Conservation (phyloP, 495 filamentous ascomycete genomes). For the Lasiosphaeria miniovina region DNA sequence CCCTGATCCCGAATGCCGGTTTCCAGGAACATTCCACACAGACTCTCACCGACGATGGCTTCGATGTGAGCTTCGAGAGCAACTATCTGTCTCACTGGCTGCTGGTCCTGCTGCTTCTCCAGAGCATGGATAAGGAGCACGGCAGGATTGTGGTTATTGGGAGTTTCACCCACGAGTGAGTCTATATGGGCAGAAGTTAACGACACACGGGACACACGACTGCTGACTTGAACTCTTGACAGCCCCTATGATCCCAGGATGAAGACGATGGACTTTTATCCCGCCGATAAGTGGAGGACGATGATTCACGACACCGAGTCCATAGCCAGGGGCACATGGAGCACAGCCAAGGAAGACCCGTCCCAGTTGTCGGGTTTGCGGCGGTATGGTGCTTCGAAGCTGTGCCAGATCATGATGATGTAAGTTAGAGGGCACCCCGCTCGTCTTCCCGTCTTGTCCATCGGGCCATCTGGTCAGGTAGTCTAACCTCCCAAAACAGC, state of each 20-base stretch:
- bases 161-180: neutral
- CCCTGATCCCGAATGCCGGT: neutral
- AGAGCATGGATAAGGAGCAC: neutral
- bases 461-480: neutral
- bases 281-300: neutral
- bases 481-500: neutral
- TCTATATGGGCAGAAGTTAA: neutral
- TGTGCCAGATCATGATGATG: neutral
- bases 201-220: too few species aligned
- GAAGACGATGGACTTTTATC: too few species aligned
- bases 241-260: too few species aligned
- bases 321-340: neutral
- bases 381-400: neutral
- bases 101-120: neutral
- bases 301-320: neutral
- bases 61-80: neutral
- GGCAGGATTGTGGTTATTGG: neutral
- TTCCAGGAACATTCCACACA: neutral
- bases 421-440: neutral
- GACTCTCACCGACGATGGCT: neutral
- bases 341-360: neutral
- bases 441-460: too few species aligned
- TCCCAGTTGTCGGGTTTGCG: neutral
- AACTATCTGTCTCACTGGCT: slow-evolving; percentile 3
- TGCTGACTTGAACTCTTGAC: too few species aligned